Percentiles rank a stretch among this genome's conserved stretches.
These are phyloP conservation scores for Mesembryanthemum crystallinum DNA, from an alignment of 148 eudicot genomes.

Conservation along the genomic window DNA sequence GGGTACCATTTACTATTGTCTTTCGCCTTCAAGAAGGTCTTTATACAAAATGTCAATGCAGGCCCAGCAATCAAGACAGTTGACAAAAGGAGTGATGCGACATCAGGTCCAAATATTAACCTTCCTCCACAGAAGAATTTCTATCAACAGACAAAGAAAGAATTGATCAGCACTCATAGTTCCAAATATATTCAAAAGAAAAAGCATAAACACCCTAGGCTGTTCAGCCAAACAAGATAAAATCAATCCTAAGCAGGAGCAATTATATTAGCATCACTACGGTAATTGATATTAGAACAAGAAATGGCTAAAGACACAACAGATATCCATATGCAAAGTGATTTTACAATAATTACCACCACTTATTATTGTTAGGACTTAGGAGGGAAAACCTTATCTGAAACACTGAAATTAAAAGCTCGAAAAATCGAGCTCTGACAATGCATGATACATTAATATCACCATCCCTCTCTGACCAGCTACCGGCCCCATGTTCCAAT, in stretches of 20 bases:
- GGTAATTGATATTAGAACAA: too few species aligned
- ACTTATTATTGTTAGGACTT: neutral
- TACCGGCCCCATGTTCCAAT: neutral
- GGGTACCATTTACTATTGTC: constrained; percentile 46
- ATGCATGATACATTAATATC: neutral
- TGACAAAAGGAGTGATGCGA: constrained; percentile 58
- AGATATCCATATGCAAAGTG: neutral
- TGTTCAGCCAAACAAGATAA: neutral
- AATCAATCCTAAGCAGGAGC: neutral
- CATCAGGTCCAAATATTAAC: constrained; percentile 90
- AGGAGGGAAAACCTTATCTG: too few species aligned
- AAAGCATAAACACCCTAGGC: neutral
- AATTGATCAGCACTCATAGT: constrained; percentile 15
- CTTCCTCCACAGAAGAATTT: constrained; percentile 78
- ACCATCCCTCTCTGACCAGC: neutral
- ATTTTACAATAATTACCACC: neutral
- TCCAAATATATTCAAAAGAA: neutral
- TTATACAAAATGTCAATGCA: constrained; percentile 60
- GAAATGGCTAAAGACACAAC: neutral
- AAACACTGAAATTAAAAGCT: neutral
- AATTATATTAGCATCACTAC: neutral
- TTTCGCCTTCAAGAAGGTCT: constrained; percentile 42
- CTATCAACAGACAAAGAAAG: constrained; percentile 36
- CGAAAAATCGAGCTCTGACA: neutral
- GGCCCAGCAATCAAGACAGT: constrained; percentile 73